phyloP scores from a whole-genome alignment of 805 yeast species.

The Barnettozyma salicaria region DNA sequence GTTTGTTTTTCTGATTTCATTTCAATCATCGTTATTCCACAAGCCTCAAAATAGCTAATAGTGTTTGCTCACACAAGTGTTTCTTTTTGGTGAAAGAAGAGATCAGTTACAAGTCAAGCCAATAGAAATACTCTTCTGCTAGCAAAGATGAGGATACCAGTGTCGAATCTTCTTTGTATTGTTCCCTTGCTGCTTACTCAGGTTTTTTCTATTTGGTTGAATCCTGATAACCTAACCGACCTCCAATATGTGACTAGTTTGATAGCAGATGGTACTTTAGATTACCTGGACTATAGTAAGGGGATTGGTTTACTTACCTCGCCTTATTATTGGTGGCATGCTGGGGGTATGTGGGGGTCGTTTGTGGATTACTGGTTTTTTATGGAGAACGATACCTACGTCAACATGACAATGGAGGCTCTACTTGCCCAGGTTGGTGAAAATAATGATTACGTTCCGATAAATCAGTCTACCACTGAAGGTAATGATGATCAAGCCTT shows the following conservation, averaged over 20 bases:
- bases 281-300: slow-evolving; percentile 57
- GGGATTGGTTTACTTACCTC: slow-evolving; percentile 63
- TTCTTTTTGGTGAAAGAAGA: too few relatives aligned
- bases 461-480: slow-evolving; percentile 76
- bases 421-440: slow-evolving; percentile 60
- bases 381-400: slow-evolving; percentile 62
- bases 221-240: slow-evolving; percentile 27
- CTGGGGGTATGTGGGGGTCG: slow-evolving; percentile 64
- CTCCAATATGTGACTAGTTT: slow-evolving; percentile 45
- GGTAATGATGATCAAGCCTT: slow-evolving; percentile 94
- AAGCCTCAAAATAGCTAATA: too few relatives aligned
- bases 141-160: slow-evolving; percentile 4
- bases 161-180: neutral
- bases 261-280: slow-evolving; percentile 61
- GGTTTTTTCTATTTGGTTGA: slow-evolving; percentile 21
- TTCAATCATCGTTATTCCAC: too few relatives aligned
- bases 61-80: too few relatives aligned
- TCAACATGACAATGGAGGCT: slow-evolving; percentile 47
- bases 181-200: slow-evolving; percentile 2
- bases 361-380: slow-evolving; percentile 63
- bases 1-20: too few relatives aligned
- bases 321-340: slow-evolving; percentile 92
- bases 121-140: too few relatives aligned
- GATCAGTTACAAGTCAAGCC: too few relatives aligned
- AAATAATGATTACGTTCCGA: slow-evolving; percentile 65